Percentiles rank a stretch among this genome's conserved stretches.
Evolutionary conservation across 2,329 filamentous ascomycete species (phyloP).

Genomic region (Coniochaeta prunicola): DNA sequence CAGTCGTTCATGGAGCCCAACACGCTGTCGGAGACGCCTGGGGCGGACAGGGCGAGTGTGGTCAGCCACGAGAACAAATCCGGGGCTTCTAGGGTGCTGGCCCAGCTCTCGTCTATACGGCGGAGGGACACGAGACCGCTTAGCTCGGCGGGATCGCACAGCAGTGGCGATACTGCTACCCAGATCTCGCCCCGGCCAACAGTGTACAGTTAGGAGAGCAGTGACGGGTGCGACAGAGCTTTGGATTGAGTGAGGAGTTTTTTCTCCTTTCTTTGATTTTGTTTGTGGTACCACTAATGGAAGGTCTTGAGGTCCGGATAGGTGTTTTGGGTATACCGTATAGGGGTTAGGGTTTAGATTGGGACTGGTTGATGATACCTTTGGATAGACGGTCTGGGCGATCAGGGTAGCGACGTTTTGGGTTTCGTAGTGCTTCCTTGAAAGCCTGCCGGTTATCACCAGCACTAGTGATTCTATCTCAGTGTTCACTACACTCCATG

Average conservation of each 20-base stretch:
- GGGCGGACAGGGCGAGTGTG: constrained; percentile 17
- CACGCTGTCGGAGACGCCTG: constrained; percentile 31
- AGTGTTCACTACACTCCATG: not conserved
- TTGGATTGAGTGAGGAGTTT: too few species aligned
- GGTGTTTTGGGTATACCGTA: not conserved
- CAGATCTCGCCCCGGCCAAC: not conserved
- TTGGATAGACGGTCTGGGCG: not conserved
- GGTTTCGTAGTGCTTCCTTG: not conserved
- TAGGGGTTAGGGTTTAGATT: not conserved
- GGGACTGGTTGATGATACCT: not conserved
- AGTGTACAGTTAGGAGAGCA: not conserved
- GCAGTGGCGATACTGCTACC: not conserved
- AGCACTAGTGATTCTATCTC: not conserved
- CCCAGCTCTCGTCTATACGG: not conserved
- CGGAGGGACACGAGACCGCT: not conserved
- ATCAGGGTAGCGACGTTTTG: not conserved
- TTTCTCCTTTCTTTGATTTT: too few species aligned
- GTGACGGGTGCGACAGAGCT: too few species aligned
- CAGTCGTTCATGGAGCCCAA: constrained; percentile 38
- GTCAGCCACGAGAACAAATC: constrained; percentile 25
- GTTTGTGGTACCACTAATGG: not conserved
- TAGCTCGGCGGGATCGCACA: not conserved
- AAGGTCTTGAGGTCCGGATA: not conserved
- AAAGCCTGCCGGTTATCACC: not conserved
- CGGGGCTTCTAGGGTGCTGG: not conserved